Conservation (phyloP, 1,139 yeast genomes). For the Kazachstania sp. region DNA sequence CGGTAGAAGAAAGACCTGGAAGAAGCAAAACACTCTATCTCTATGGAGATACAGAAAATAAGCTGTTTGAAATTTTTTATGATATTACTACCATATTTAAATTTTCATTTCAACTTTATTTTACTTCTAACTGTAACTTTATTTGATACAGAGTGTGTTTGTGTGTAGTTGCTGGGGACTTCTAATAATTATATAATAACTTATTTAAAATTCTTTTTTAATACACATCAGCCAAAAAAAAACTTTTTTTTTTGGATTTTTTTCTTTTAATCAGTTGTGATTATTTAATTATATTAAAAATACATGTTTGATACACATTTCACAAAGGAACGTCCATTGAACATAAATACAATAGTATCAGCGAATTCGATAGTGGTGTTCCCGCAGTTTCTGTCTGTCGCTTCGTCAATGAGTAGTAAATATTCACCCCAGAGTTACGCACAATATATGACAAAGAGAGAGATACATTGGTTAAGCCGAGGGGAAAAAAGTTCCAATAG, state of each 20-base stretch:
- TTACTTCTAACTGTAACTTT: not conserved
- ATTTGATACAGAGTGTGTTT: slow-evolving; percentile 1
- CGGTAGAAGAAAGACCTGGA: slow-evolving; percentile 99
- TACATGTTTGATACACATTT: too few species aligned
- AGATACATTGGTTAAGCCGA: too few species aligned
- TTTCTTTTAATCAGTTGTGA: not conserved
- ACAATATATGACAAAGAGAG: too few species aligned
- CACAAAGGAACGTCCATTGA: too few species aligned
- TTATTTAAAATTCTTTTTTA: not conserved
- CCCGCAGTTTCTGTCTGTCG: too few species aligned
- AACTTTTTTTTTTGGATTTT: not conserved
- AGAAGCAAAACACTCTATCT: slow-evolving; percentile 97
- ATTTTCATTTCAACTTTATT: slow-evolving; percentile 3
- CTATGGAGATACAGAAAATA: slow-evolving; percentile 99
- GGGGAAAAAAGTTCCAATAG: too few species aligned
- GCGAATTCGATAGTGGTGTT: too few species aligned
- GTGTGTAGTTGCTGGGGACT: not conserved
- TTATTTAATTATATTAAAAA: not conserved
- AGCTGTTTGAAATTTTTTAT: slow-evolving; percentile 26
- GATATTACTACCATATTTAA: not conserved
- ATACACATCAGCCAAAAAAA: not conserved
- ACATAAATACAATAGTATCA: too few species aligned
- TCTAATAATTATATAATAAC: not conserved
- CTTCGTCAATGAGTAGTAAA: too few species aligned
- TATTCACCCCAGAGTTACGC: too few species aligned